These are phyloP conservation scores for Rhizophlyctis rosea DNA, from an alignment of 192 early-diverging fungal species.

Conservation along the genomic window DNA sequence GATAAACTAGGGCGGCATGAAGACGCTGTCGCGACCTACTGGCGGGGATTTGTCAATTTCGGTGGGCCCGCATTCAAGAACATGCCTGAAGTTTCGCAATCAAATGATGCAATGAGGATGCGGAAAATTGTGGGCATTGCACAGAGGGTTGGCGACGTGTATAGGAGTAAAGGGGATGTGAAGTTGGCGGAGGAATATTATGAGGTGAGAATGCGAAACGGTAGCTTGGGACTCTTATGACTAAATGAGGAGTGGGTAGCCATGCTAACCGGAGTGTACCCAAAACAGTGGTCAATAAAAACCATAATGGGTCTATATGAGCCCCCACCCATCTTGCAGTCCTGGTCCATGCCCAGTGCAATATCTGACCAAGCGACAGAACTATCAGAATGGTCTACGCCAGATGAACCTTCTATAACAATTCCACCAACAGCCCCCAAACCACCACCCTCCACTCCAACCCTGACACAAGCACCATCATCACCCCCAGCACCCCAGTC, in stretches of 20 bases:
- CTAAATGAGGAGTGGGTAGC: too few species aligned
- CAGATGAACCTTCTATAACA: too few species aligned
- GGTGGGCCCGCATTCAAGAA: not conserved
- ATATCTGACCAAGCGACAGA: not conserved
- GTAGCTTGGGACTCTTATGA: not conserved
- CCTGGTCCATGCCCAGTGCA: not conserved
- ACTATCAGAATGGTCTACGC: too few species aligned
- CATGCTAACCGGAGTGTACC: too few species aligned
- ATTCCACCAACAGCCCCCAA: not conserved
- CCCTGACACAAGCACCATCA: not conserved
- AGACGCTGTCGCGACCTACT: slow-evolving; percentile 9
- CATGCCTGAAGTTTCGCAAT: not conserved
- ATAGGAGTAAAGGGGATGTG: not conserved
- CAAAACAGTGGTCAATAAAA: slow-evolving; percentile 17
- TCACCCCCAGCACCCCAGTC: not conserved
- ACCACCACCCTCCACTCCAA: not conserved
- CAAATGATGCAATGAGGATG: not conserved
- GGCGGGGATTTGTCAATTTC: slow-evolving; percentile 2
- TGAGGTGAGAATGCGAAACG: slow-evolving; percentile 5
- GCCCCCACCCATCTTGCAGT: not conserved
- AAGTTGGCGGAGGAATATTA: slow-evolving; percentile 7
- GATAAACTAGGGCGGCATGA: slow-evolving; percentile 5
- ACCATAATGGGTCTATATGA: slow-evolving; percentile 7
- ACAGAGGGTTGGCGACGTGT: slow-evolving; percentile 16
- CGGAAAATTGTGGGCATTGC: slow-evolving; percentile 25